Evolutionary conservation across 1,284 basidiomycete genomes (phyloP).

Genomic region (Pascua guehoae): DNA sequence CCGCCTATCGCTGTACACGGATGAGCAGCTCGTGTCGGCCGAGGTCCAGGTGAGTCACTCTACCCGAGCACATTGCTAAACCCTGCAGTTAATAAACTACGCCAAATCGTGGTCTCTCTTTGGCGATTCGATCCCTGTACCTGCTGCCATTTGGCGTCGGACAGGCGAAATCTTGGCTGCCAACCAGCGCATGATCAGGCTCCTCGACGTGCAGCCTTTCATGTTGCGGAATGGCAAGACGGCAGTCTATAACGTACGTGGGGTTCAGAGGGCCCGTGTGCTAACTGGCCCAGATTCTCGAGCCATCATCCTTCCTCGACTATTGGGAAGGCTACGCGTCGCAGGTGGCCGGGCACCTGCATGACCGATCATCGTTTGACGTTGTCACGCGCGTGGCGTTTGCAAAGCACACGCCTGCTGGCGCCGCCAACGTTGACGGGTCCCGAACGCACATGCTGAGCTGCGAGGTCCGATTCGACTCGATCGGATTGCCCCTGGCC

Average conservation of each 20-base stretch:
- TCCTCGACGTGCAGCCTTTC: conserved; percentile 9
- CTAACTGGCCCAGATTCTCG: conserved; percentile 11
- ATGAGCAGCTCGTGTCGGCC: conserved; percentile 12
- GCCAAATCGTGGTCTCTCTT: conserved; percentile 12
- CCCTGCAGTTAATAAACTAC: conserved; percentile 8
- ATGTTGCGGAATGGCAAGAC: conserved; percentile 8
- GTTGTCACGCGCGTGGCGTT: conserved; percentile 7
- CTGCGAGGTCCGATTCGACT: conserved; percentile 14
- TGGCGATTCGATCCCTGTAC: conserved; percentile 14
- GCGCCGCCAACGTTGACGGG: not conserved
- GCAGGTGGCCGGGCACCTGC: conserved; percentile 16
- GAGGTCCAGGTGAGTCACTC: conserved; percentile 8
- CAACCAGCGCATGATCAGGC: conserved; percentile 14
- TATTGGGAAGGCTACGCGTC: conserved; percentile 19
- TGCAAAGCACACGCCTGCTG: not conserved
- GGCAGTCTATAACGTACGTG: conserved; percentile 14
- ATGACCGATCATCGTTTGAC: conserved; percentile 13
- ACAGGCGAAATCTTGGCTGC: conserved; percentile 15
- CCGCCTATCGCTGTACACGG: conserved; percentile 14
- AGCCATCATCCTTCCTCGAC: conserved; percentile 12
- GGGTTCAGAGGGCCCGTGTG: too few relatives aligned
- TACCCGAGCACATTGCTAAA: too few relatives aligned
- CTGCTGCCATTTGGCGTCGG: conserved; percentile 13
- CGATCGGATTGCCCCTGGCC: conserved; percentile 17
- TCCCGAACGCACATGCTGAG: conserved; percentile 14